Evolutionary conservation across 768 basidiomycete species (phyloP), one percentile per base, ranked within the genome.

Genomic region (Podaxis carcinomalis): DNA sequence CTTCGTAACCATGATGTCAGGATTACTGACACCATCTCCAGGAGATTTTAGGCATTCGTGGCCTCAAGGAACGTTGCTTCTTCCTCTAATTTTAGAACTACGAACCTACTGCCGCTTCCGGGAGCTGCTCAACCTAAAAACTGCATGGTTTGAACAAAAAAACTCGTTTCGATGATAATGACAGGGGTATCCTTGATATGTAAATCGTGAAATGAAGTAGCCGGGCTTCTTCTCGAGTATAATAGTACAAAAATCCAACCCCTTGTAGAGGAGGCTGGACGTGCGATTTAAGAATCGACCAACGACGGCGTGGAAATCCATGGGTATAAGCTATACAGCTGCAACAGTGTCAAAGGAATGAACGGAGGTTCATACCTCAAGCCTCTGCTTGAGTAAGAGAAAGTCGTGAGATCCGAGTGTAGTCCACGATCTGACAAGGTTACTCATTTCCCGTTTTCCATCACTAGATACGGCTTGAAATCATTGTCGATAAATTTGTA

Each of bases 61-160:
- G 87, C 52, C 71, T 92, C 65, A 92, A 89, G 67, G 91, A 93
- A 70, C 80, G 89, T 44, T 92, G 91, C 69, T 92, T 89, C 76
- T 92, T 85, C 72, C 77, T 93, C 62, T 92, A 76, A 69, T 39
- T 23, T 13, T 56, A 25, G 40, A 16, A 44, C 19, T 13, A 27
- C 6, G 4, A 23, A 42, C 5, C 5, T n/a, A n/a, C 35, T 19
- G 5, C 13, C 13, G n/a, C 4, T 14, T 19, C 40, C 11, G 40
- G 14, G 14, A 13, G n/a, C 40, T 42, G 13, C n/a, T 42, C 40
- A 14, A n/a, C 10, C 21, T 23, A 13, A 25, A 49, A 49, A 49
- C n/a, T 6, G n/a, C 10, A 23, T 47, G 7, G 16, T 14, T 27
- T 36, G 51, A 28, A 27, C 27, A 27, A 40, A 42, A 3, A 44